These are phyloP conservation scores for Trichoderma sp. DNA, from an alignment of 2,329 filamentous ascomycete genomes.

Conservation along the genomic window DNA sequence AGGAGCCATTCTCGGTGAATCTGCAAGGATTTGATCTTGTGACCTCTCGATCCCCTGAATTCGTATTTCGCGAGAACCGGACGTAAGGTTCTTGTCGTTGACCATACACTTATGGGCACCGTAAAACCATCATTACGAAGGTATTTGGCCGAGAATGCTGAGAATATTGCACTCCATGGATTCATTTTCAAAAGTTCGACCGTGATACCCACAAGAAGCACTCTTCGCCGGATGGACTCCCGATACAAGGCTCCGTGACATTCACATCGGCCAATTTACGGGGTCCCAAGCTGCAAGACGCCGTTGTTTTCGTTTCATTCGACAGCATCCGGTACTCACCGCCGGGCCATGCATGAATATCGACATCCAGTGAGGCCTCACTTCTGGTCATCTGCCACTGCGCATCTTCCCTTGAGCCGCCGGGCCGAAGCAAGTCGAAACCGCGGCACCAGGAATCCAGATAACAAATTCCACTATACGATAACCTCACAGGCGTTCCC, in stretches of 20 bases:
- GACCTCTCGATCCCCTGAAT: not conserved
- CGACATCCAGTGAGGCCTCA: not conserved
- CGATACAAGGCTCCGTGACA: not conserved
- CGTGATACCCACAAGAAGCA: not conserved
- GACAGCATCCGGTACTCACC: not conserved
- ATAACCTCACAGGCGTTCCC: not conserved
- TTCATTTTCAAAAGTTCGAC: not conserved
- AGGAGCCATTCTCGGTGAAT: not conserved
- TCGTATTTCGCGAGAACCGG: not conserved
- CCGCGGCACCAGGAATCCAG: not conserved
- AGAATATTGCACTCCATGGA: not conserved
- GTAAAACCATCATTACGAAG: not conserved
- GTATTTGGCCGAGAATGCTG: not conserved
- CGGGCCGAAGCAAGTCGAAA: not conserved
- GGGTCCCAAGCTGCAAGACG: not conserved
- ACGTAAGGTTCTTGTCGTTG: not conserved
- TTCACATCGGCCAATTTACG: not conserved
- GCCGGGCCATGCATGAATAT: not conserved
- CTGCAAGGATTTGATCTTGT: not conserved
- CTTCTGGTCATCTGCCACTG: not conserved
- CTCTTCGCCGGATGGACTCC: not conserved
- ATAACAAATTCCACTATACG: not conserved
- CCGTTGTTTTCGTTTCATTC: not conserved
- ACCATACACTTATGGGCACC: not conserved
- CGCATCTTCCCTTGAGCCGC: not conserved